Evolutionary conservation across 2,329 filamentous ascomycete species (phyloP).

Genomic region (Fusarium sp.): DNA sequence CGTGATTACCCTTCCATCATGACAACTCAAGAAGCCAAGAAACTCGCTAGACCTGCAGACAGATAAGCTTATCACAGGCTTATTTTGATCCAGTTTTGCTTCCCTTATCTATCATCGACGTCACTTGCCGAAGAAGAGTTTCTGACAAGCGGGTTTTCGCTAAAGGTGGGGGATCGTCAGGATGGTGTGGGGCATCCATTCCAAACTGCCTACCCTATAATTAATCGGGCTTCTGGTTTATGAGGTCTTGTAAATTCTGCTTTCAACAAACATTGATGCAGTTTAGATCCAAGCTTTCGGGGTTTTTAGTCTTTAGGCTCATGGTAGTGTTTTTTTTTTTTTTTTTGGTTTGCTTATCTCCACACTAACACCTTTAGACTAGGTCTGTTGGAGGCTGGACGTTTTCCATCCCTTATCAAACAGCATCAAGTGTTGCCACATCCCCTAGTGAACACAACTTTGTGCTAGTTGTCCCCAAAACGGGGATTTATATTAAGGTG

Average conservation of each 20-base stretch:
- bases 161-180: constrained; percentile 35
- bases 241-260: neutral
- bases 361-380: too few relatives aligned
- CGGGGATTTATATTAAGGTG: too few relatives aligned
- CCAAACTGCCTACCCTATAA: constrained; percentile 13
- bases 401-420: neutral
- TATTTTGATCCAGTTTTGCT: neutral
- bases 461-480: too few relatives aligned
- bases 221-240: neutral
- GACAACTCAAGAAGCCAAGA: constrained; percentile 1
- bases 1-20: neutral
- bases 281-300: neutral
- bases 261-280: neutral
- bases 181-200: constrained; percentile 26
- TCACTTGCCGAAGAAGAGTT: constrained; percentile 3
- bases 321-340: neutral
- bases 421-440: neutral
- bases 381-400: too few relatives aligned
- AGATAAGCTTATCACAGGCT: constrained; percentile 36
- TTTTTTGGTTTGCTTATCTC: neutral
- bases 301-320: neutral
- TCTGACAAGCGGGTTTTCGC: neutral
- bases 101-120: constrained; percentile 19
- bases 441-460: neutral
- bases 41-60: constrained; percentile 13